Percentiles rank a stretch among this genome's conserved stretches.
These are phyloP conservation scores for Marchantia polymorpha DNA, from an alignment of 225 moss, liverwort and hornwort species.

Conservation along the genomic window DNA sequence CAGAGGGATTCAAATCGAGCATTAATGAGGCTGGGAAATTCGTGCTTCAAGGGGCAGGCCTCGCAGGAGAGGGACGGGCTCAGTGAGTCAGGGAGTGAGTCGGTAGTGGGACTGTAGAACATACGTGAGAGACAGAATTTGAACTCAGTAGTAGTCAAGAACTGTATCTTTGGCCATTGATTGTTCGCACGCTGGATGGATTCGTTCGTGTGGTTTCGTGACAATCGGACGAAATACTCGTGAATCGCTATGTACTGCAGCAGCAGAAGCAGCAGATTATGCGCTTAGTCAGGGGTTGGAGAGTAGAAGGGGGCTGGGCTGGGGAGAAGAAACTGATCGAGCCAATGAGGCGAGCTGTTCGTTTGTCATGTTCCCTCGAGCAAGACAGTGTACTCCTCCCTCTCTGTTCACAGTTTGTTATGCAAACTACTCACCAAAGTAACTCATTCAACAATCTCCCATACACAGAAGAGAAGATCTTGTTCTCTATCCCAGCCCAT, in stretches of 20 bases:
- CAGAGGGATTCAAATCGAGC: no score
- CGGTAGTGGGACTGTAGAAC: neutral
- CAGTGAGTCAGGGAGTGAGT: neutral
- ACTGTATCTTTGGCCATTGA: neutral
- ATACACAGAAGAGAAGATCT: neutral
- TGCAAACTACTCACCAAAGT: neutral
- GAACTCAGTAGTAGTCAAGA: neutral
- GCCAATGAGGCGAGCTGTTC: neutral
- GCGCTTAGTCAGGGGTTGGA: no score
- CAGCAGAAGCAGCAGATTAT: no score
- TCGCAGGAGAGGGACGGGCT: no score
- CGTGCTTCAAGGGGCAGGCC: no score
- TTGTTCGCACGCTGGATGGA: neutral
- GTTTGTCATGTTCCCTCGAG: neutral
- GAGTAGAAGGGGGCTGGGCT: no score
- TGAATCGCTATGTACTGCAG: neutral
- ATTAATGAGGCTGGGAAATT: no score
- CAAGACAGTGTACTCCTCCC: neutral
- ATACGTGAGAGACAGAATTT: neutral
- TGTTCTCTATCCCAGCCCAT: neutral
- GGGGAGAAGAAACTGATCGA: no score
- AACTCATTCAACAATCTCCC: neutral
- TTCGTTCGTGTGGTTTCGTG: conserved; percentile 10
- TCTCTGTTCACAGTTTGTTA: neutral
- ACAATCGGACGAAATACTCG: neutral